Conservation (phyloP, 331 rosid species). For the Pyracantha coccinea region DNA sequence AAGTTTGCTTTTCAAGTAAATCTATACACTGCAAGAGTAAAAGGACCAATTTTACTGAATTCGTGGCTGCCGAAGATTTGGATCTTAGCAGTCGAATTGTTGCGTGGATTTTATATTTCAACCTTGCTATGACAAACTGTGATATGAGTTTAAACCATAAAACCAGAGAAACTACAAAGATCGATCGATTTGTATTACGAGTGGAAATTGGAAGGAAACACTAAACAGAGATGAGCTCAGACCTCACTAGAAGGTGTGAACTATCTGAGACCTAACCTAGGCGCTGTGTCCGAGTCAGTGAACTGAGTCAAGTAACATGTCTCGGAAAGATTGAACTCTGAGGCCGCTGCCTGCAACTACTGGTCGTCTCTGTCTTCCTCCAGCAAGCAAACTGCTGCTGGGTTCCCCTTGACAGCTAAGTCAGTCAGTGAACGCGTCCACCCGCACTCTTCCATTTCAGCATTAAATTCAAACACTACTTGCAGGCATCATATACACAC, state of each 20-base stretch:
- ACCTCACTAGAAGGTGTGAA: constrained; percentile 52
- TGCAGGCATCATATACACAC: no score
- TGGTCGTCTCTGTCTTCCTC: constrained; percentile 44
- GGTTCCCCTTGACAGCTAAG: constrained; percentile 63
- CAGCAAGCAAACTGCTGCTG: constrained; percentile 63
- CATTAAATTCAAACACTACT: no score
- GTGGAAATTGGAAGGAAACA: background rate
- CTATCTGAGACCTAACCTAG: constrained; percentile 66
- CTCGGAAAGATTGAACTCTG: constrained; percentile 58
- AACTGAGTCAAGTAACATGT: constrained; percentile 46
- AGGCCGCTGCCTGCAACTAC: constrained; percentile 57
- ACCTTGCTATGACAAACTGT: background rate
- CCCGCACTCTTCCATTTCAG: constrained; percentile 13
- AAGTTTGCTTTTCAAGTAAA: background rate
- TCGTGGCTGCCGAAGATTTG: no score
- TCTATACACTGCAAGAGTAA: background rate
- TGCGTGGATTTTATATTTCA: background rate
- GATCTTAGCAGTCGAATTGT: no score
- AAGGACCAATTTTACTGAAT: no score
- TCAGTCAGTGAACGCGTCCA: constrained; percentile 65
- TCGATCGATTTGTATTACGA: background rate
- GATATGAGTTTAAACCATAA: no score
- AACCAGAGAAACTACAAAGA: background rate
- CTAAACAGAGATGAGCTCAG: background rate
- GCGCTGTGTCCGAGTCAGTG: background rate